Conservation (phyloP, 768 basidiomycete genomes). For the Lentinula lateritia region DNA sequence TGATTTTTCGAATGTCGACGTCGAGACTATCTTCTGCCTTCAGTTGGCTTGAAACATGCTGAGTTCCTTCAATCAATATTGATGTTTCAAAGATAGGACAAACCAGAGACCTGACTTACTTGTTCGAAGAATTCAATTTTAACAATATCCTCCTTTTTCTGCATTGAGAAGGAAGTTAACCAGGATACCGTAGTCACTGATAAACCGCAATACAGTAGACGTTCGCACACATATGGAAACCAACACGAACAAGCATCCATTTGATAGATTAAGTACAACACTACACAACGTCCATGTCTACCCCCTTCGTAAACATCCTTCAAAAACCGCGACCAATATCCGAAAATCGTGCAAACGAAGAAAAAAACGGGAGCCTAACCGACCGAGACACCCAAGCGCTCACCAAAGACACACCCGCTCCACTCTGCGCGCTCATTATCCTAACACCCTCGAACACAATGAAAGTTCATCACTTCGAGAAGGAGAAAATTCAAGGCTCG, state of each 20-base stretch:
- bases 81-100: too few relatives aligned
- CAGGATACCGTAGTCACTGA: too few relatives aligned
- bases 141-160: neutral
- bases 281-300: slow-evolving; percentile 5
- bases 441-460: neutral
- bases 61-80: too few relatives aligned
- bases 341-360: neutral
- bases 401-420: slow-evolving; percentile 2
- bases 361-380: neutral
- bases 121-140: neutral
- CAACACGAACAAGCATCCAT: slow-evolving; percentile 1
- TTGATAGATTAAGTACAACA: neutral
- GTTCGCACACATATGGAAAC: neutral
- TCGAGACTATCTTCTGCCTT: too few relatives aligned
- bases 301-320: slow-evolving; percentile 3
- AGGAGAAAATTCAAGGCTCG: neutral
- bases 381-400: slow-evolving; percentile 3
- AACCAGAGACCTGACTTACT: too few relatives aligned
- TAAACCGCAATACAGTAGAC: too few relatives aligned
- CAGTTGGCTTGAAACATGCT: too few relatives aligned
- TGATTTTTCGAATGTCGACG: neutral
- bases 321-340: neutral
- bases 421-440: neutral
- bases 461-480: neutral
- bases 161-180: too few relatives aligned